Base-by-base conservation (phyloP, 176 grass and related monocot species). In the Triticum dicoccoides region DNA sequence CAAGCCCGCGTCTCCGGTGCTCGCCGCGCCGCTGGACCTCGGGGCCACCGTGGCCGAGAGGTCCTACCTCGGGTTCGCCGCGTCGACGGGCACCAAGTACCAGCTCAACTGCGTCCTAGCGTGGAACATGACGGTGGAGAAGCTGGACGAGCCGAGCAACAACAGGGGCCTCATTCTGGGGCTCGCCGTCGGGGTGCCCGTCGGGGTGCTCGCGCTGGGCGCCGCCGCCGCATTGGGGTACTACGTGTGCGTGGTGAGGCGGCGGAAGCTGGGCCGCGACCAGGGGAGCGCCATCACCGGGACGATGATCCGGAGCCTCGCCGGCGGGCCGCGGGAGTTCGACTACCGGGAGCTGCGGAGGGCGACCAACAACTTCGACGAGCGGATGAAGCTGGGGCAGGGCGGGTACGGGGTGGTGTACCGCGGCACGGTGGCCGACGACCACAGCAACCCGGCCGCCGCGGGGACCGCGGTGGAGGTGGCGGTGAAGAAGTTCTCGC, bases 41-140 rank as follows among this genome's bases (percentile, higher is more conserved):
- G 87, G 61, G 0, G 62, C 69, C 30, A 12, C 47, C 4, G 15
- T 82, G 35, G 84, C 85, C 3, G 76, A 89, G 88, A 3, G 0
- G 4, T 91, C 93, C 51, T 98, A 92, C 89, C 89, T 96, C 42
- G 96, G 96, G 42, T 98, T 98, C 90, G 44, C 96, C 3, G 96
- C 88, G 29, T 86, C 94, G 0, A 98, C 97, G 59, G 93, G 96
- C 9, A 1, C 0, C 21, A 76, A 38, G 66, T 96, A 94, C 80
- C 61, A 98, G 93, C 91, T 98, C 85, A 98, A 98, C 87, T 98
- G 97, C 88, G 92, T 98, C 10, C 88, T 98, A 10, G 88, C 76
- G 9, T 98, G 97, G 97, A 90, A 92, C 87, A 87, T 94, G 73
- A 96, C 92, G 76, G 81, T 98, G 71, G 93, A 98, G 72, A 94